Conservation (phyloP, 257 asterid genomes). For the Voacanga thouarsii region DNA sequence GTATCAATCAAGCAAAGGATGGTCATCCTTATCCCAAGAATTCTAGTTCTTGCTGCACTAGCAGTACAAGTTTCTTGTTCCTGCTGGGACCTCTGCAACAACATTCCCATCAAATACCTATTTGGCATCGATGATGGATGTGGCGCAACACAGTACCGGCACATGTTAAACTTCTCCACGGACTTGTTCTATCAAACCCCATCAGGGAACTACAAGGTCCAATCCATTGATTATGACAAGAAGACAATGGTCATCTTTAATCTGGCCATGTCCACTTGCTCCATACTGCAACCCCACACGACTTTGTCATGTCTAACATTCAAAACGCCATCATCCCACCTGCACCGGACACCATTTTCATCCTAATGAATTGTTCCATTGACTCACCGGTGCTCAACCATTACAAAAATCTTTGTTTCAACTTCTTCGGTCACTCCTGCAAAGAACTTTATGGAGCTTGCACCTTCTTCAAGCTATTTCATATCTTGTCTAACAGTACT, state of each 20-base stretch:
- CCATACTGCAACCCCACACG: conserved; percentile 86
- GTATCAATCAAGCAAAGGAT: neutral
- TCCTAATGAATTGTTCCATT: conserved; percentile 72
- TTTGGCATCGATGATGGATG: conserved; percentile 90
- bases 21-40: neutral
- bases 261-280: conserved; percentile 91
- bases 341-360: conserved; percentile 78
- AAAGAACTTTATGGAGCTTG: conserved; percentile 73
- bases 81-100: conserved; percentile 72
- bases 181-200: conserved; percentile 73
- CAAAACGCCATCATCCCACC: conserved; percentile 78
- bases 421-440: conserved; percentile 79
- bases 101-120: conserved; percentile 72
- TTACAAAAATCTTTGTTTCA: conserved; percentile 64
- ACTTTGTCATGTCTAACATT: conserved; percentile 64
- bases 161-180: conserved; percentile 74
- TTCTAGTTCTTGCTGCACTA: neutral
- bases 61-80: conserved; percentile 18
- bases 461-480: conserved; percentile 74
- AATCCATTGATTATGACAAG: conserved; percentile 57
- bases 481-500: conserved; percentile 38
- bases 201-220: conserved; percentile 81
- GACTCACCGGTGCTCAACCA: conserved; percentile 89
- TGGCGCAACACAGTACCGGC: conserved; percentile 64
- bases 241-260: conserved; percentile 47